phyloP scores from a whole-genome alignment of 169 alveolate species.

The Plasmodium billcollinsi region DNA sequence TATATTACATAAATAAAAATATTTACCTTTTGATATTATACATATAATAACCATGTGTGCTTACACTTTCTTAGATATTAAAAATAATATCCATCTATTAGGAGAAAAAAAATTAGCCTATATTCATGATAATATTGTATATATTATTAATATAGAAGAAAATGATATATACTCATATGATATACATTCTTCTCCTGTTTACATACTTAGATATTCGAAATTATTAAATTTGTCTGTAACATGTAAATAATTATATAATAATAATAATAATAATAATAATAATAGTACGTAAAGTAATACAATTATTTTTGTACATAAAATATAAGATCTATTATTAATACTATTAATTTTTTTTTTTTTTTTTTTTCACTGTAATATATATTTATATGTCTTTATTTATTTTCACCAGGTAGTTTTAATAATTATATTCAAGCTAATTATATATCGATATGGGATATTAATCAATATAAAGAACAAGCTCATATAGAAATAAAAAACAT shows the following conservation, averaged over 20 bases:
- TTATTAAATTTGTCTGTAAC: not conserved
- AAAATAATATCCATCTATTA: constrained; percentile 1
- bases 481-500: constrained; percentile 3
- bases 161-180: not conserved
- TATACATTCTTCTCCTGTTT: not conserved
- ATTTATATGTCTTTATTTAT: not conserved
- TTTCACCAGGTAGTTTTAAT: not conserved
- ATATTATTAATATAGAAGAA: not conserved
- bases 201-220: not conserved
- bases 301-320: too few relatives aligned
- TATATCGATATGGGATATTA: not conserved
- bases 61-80: not conserved
- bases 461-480: constrained; percentile 1
- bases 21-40: too few relatives aligned
- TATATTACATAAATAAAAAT: not conserved
- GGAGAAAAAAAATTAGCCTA: not conserved
- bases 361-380: not conserved
- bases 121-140: not conserved
- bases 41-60: too few relatives aligned
- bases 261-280: not conserved
- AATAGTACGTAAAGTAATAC: too few relatives aligned
- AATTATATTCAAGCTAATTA: not conserved
- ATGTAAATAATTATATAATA: not conserved
- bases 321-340: not conserved
- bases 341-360: not conserved